Base-by-base conservation (phyloP, 805 yeast genomes). In the Sporopachydermia lactativora region DNA sequence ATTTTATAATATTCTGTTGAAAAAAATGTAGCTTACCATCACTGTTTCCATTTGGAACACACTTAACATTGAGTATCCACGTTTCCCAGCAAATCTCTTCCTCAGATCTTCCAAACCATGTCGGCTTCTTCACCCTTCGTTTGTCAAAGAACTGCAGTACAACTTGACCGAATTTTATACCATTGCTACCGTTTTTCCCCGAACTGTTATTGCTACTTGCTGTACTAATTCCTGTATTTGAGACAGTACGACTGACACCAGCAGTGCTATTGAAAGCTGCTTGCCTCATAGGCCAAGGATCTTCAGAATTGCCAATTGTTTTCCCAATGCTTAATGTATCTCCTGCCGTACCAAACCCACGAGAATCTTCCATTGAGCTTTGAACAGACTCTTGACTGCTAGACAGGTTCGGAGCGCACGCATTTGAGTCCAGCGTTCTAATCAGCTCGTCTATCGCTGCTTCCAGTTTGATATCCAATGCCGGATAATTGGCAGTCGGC, bases 51-150 rank as follows among this genome's bases (percentile, higher is more conserved):
- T 45, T 47, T 4, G 71, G 64, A 18, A 70, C 54, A 4, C 75
- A 60, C 18, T 62, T 64, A 5, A 79, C 60, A 28, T 65, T 66
- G 37, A 82, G 54, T 3, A 62, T 55, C 94, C 94, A 82, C 16
- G 68, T 62, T 52, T 82, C 94, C 86, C 92, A 82, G 47, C 71
- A 60, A 17, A 61, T 49, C 19, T 69, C 72, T 36, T 68, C 73
- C 19, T 59, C 61, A 11, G 47, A 45, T 17, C 51, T 51, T 45
- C 52, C 74, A 55, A 73, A 75, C 79, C 81, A 75, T 34, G 77
- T 66, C 15, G 66, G 59, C 43, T 69, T 70, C 57, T 70, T 68
- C 18, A 62, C 39, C 18, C 60, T 53, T 41, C 60, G 58, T 39
- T 60, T 58, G 39, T 67, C 70, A 35, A 53, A 52, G 42, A 69